Evolutionary conservation across 306 rosid genomes (phyloP), one percentile per base, ranked within the genome.

Genomic region (Crataegus laevigata): DNA sequence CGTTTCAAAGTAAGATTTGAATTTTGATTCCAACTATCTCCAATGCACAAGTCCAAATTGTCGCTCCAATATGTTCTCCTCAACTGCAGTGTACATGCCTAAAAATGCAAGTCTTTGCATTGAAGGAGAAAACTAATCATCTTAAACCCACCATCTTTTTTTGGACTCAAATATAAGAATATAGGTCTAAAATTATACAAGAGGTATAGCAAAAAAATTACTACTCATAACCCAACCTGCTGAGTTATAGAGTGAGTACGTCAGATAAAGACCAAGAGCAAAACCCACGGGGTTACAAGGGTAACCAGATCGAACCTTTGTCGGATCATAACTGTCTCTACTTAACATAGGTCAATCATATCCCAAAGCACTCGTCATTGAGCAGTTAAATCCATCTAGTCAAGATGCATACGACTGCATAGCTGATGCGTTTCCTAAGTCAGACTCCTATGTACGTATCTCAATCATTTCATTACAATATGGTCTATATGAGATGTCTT

Each of bases 391-490:
- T 60, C 82, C 87, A 71, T 91, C 85, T 15, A 87, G 24, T 60
- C 82, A 85, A 32, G 97, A 87, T 21, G 87, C 86, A 75, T 84
- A 88, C 50, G 88, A 86, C 40, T 80, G 81, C 82, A 87, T 85
- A 29, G 88, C 81, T 40, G 90, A 78, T 24, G 85, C 59, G 62
- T 52, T 72, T 74, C 54, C 25, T 12, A 63, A 6, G 51, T 77
- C 85, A 8, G 54, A 28, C 8, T 86, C 89, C 82, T 85, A 59
- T 26, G 1, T 43, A 78, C 68, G 52, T 18, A 19, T 79, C 50
- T 72, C 76, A 60, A 84, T 86, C 8, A 2, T 29, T 75, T 78
- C 83, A 19, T 72, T 47, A 47, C 54, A 47, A 47, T 47, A 21
- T 47, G 21, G 54, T 47, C 5, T 12, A 47, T 13, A 47, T 47